phyloP scores from a whole-genome alignment of 129 eudicot genomes.

The Escallonia herrerae region DNA sequence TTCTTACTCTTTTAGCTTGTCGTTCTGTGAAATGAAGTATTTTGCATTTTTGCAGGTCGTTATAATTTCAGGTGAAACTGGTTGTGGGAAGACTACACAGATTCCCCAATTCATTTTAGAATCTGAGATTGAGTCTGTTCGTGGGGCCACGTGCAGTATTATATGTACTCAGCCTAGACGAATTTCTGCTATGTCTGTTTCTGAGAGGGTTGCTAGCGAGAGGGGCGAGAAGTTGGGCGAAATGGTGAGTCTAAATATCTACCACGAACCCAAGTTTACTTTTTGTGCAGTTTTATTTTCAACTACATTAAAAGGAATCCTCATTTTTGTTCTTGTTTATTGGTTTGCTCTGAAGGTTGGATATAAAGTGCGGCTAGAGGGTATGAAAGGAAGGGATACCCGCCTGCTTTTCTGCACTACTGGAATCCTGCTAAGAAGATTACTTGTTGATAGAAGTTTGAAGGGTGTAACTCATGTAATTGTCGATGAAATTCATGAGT shows the following conservation, averaged over 20 bases:
- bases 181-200: slow-evolving; percentile 94
- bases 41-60: slow-evolving; percentile 56
- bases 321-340: background rate
- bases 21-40: background rate
- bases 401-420: slow-evolving; percentile 94
- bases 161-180: slow-evolving; percentile 96
- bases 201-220: slow-evolving; percentile 94
- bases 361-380: slow-evolving; percentile 92
- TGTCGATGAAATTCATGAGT: slow-evolving; percentile 97
- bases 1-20: no score
- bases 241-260: slow-evolving; percentile 48
- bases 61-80: slow-evolving; percentile 98
- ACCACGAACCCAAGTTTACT: background rate
- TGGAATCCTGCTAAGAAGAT: slow-evolving; percentile 80
- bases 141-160: slow-evolving; percentile 81
- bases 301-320: no score
- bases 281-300: no score
- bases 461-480: slow-evolving; percentile 90
- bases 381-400: slow-evolving; percentile 94
- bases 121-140: slow-evolving; percentile 59
- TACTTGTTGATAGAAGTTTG: slow-evolving; percentile 69
- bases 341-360: slow-evolving; percentile 55
- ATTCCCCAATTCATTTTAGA: slow-evolving; percentile 95
- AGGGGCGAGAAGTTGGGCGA: slow-evolving; percentile 90
- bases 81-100: slow-evolving; percentile 99